A percentile compares a stretch with the other conserved stretches of the same genome.
Evolutionary conservation across 2,329 filamentous ascomycete species (phyloP).

Genomic region (Paramyrothecium sp.): DNA sequence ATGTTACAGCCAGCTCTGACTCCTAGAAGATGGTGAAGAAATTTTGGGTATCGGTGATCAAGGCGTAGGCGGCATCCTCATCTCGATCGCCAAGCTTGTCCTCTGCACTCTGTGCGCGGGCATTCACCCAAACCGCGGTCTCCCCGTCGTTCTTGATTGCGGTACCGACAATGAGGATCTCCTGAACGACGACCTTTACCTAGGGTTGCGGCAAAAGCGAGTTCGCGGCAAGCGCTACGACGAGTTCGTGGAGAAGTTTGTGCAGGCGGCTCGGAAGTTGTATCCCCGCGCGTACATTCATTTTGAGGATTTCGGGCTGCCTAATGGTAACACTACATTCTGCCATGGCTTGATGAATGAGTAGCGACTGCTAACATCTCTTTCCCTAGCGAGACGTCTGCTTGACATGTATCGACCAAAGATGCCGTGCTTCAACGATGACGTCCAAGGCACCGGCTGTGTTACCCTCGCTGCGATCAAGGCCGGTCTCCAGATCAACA

Average conservation of each 20-base stretch:
- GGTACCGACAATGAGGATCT: constrained; percentile 79
- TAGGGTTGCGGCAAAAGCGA: constrained; percentile 68
- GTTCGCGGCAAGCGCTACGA: constrained; percentile 73
- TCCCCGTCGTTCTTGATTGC: constrained; percentile 82
- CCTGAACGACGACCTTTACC: constrained; percentile 74
- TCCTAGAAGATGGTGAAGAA: constrained; percentile 53
- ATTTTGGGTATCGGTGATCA: constrained; percentile 90
- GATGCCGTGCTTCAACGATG: constrained; percentile 87
- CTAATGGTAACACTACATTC: constrained; percentile 51
- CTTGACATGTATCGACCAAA: constrained; percentile 72
- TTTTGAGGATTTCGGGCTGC: constrained; percentile 84
- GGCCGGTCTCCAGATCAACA: constrained; percentile 69
- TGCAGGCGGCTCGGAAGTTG: constrained; percentile 62
- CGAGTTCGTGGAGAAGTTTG: constrained; percentile 72
- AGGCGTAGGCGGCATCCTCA: constrained; percentile 80
- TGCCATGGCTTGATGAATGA: neutral
- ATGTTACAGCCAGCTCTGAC: constrained; percentile 12
- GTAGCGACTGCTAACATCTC: neutral
- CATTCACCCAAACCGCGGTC: constrained; percentile 73
- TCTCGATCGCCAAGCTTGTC: constrained; percentile 79
- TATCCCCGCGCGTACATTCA: constrained; percentile 84
- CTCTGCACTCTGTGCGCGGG: constrained; percentile 86
- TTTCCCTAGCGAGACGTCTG: constrained; percentile 59
- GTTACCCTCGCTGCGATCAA: constrained; percentile 83
- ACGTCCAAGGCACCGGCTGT: constrained; percentile 85